A percentile compares a stretch with the other conserved stretches of the same genome.
Evolutionary conservation across 2,329 filamentous ascomycete species (phyloP).

Genomic region (Hypoxylon sp.): DNA sequence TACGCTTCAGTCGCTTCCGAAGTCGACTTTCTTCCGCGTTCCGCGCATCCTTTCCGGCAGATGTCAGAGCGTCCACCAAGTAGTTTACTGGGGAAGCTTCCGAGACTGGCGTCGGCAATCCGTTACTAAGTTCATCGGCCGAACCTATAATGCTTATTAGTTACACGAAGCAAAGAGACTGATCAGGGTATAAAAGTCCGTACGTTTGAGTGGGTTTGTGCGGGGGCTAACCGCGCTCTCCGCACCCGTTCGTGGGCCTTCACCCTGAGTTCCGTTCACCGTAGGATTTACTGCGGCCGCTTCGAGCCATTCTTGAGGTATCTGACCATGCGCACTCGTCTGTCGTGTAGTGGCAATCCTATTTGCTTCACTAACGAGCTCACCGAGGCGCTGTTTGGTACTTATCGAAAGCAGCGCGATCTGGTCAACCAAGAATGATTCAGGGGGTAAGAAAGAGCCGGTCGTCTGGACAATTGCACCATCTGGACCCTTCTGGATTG

Average conservation of each 20-base stretch:
- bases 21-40: slow-evolving; percentile 80
- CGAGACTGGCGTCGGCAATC: slow-evolving; percentile 63
- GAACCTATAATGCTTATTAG: slow-evolving; percentile 59
- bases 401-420: slow-evolving; percentile 86
- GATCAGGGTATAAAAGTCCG: slow-evolving; percentile 50
- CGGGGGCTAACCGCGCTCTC: slow-evolving; percentile 67
- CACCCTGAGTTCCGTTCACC: slow-evolving; percentile 41
- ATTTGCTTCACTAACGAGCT: slow-evolving; percentile 83
- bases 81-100: slow-evolving; percentile 66
- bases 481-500: slow-evolving; percentile 71
- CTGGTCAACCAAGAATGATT: slow-evolving; percentile 84
- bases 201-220: slow-evolving; percentile 74
- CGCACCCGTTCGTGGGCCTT: slow-evolving; percentile 54
- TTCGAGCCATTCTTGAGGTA: slow-evolving; percentile 82
- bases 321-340: slow-evolving; percentile 82
- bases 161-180: slow-evolving; percentile 34
- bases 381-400: slow-evolving; percentile 82
- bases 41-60: slow-evolving; percentile 75
- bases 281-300: slow-evolving; percentile 71
- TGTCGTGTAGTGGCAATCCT: slow-evolving; percentile 79
- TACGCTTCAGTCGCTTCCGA: slow-evolving; percentile 75
- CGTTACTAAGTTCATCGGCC: slow-evolving; percentile 59
- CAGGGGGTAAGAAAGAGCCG: slow-evolving; percentile 80
- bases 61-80: slow-evolving; percentile 69
- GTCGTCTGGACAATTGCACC: slow-evolving; percentile 72